Base-by-base conservation (phyloP, 257 asterid genomes). In the Salvia miltiorrhiza region DNA sequence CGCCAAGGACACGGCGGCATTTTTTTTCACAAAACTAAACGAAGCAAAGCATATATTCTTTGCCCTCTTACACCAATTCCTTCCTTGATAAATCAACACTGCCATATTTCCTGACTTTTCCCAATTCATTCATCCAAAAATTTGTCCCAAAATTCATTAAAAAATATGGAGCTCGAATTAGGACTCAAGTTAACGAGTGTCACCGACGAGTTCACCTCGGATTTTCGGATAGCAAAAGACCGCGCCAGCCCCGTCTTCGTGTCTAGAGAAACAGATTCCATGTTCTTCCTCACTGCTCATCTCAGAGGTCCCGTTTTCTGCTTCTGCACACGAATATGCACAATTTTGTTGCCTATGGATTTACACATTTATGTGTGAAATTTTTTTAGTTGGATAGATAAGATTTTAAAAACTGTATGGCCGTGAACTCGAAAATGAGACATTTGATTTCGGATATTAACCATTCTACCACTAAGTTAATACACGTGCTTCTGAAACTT, bases 31-130 rank as follows among this genome's bases (percentile, higher is more conserved):
- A n/a, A 62, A 49, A 14, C 54, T 23, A 28, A 73, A 52, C 69
- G 78, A 88, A 86, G 96, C 83, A 83, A 90, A 75, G 96, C 62
- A 90, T 80, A 76, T 79, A 68, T 83, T 52, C 96, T 75, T 86
- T 86, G 28, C 85, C 59, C 56, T 50, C 67, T 40, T 30, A 21
- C 63, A 39, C 30, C 19, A 47, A 47, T 19, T 0, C 23, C 41
- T 9, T 49, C 13, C 60, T 55, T 49, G 21, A 20, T 54, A 47
- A 70, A 32, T 9, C 5, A 28, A 49, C 71, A 62, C 11, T 37
- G 3, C 44, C 56, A n/a, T 55, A 55, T 12, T 9, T 20, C 61
- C 32, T 23, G 3, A 12, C 3, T 47, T 50, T 43, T 40, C 0
- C 41, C 56, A 40, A 59, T 67, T 63, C 60, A 28, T 55, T 64